phyloP scores from a whole-genome alignment of 148 eudicot genomes.

The Vaccinium myrtillus region DNA sequence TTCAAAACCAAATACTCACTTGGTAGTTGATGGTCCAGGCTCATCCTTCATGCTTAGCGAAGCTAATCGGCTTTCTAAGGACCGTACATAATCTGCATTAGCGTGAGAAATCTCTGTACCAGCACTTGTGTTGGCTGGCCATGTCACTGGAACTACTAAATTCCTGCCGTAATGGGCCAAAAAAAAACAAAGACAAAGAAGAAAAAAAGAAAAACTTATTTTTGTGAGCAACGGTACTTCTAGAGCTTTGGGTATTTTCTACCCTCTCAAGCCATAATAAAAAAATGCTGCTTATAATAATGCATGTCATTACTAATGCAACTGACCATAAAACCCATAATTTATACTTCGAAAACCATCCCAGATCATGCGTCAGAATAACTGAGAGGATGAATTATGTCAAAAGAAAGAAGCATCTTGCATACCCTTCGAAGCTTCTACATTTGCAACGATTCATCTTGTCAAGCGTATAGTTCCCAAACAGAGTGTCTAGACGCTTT shows the following conservation, averaged over 20 bases:
- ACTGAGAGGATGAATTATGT: no score
- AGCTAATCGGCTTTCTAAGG: not conserved
- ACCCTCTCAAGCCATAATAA: not conserved
- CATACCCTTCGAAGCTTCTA: constrained; percentile 2
- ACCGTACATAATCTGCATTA: not conserved
- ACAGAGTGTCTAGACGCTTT: constrained; percentile 17
- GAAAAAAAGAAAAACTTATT: not conserved
- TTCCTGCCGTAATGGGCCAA: not conserved
- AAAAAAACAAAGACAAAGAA: not conserved
- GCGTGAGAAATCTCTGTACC: not conserved
- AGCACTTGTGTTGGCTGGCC: not conserved
- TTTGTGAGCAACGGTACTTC: not conserved
- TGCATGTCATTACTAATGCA: no score
- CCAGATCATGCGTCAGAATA: not conserved
- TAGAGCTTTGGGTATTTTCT: not conserved
- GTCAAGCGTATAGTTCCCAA: constrained; percentile 27
- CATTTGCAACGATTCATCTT: constrained; percentile 27
- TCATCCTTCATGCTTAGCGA: not conserved
- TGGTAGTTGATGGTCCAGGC: not conserved
- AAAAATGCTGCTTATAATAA: no score
- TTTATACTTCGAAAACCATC: not conserved
- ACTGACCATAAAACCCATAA: no score
- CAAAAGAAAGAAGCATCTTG: not conserved
- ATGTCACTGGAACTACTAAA: not conserved
- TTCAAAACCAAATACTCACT: not conserved